Evolutionary conservation across 1,139 yeast genomes (phyloP).

Genomic region (Candida tunisiensis): DNA sequence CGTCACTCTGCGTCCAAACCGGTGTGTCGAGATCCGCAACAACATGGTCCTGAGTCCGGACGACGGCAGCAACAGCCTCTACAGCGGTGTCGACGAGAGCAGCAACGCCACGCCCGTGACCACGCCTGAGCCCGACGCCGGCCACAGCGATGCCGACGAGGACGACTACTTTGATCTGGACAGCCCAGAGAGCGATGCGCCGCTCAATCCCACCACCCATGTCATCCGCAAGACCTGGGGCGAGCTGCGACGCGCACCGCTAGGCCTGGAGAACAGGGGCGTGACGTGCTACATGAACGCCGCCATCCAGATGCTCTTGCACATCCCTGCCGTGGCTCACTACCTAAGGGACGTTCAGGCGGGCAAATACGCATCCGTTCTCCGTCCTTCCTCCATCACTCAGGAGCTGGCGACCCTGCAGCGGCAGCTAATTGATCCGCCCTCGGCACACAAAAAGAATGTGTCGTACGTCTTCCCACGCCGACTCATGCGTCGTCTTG

Average conservation of each 20-base stretch:
- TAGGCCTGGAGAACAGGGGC: constrained; percentile 79
- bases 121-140: constrained; percentile 3
- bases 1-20: constrained; percentile 16
- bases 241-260: constrained; percentile 37
- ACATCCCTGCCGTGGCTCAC: constrained; percentile 81
- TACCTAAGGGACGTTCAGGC: constrained; percentile 50
- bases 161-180: constrained; percentile 11
- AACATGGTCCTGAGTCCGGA: constrained; percentile 4
- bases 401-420: constrained; percentile 52
- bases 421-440: constrained; percentile 29
- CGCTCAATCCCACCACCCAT: constrained; percentile 19
- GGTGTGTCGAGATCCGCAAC: constrained; percentile 9
- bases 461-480: constrained; percentile 42
- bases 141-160: constrained; percentile 1
- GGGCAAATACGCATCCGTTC: constrained; percentile 15
- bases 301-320: constrained; percentile 80
- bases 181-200: not conserved
- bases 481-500: constrained; percentile 51
- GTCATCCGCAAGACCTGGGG: constrained; percentile 49
- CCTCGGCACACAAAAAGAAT: not conserved
- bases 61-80: not conserved
- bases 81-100: constrained; percentile 2
- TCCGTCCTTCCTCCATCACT: constrained; percentile 40
- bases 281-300: constrained; percentile 96
- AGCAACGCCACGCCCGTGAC: not conserved